A percentile compares a stretch with the other conserved stretches of the same genome.
phyloP scores from a whole-genome alignment of 2,329 filamentous ascomycete genomes.

The Cladosporium velox region DNA sequence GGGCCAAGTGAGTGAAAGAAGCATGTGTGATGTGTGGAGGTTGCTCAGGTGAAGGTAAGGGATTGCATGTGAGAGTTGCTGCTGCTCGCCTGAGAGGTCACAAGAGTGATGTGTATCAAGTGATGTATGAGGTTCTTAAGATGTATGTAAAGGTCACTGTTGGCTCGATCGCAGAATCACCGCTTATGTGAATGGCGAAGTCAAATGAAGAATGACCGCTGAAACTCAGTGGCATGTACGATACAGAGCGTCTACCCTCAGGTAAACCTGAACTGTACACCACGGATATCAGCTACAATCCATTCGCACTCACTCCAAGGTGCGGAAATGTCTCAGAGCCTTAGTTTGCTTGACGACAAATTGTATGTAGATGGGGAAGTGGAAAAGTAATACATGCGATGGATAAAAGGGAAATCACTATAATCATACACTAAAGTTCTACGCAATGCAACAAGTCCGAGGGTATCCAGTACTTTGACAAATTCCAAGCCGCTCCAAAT shows the following conservation, averaged over 20 bases:
- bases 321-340: not conserved
- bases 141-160: not conserved
- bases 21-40: constrained; percentile 3
- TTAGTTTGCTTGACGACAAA: not conserved
- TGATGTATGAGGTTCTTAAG: not conserved
- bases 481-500: not conserved
- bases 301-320: not conserved
- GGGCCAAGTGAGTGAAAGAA: not conserved
- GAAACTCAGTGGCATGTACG: not conserved
- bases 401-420: not conserved
- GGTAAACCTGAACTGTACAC: not conserved
- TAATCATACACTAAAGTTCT: constrained; percentile 17
- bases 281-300: not conserved
- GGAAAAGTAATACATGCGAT: not conserved
- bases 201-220: not conserved
- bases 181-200: too few relatives aligned
- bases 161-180: not conserved
- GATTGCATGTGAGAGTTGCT: constrained; percentile 1
- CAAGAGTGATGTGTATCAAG: not conserved
- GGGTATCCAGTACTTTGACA: constrained; percentile 20
- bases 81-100: not conserved
- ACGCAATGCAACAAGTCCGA: constrained; percentile 16
- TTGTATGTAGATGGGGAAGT: not conserved
- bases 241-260: not conserved
- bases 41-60: not conserved